Evolutionary conservation across 257 asterid species (phyloP).

Genomic region (Osmanthus fragrans): DNA sequence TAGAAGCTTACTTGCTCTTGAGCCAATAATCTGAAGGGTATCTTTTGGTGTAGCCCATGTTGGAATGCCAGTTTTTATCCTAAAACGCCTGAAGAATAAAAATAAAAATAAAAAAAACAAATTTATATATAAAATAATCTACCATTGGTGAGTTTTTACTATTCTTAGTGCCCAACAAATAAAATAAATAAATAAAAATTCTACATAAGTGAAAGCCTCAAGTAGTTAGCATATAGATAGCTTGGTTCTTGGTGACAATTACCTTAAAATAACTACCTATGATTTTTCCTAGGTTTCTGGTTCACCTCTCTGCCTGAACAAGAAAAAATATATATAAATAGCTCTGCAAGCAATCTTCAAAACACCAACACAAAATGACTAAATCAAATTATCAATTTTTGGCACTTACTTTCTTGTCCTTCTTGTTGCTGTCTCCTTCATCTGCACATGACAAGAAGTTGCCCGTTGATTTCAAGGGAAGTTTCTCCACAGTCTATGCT

Average conservation of each 20-base stretch:
- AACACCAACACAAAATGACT: not conserved
- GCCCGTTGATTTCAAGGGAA: constrained; percentile 19
- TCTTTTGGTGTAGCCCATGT: too few species aligned
- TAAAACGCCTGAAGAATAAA: too few species aligned
- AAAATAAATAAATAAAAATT: not conserved
- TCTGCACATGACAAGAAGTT: constrained; percentile 5
- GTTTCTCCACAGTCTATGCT: constrained; percentile 41
- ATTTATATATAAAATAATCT: too few species aligned
- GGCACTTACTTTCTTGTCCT: constrained; percentile 18
- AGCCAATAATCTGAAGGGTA: too few species aligned
- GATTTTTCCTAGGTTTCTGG: constrained; percentile 33
- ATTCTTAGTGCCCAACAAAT: too few species aligned
- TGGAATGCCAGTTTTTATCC: too few species aligned
- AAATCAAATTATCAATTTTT: constrained; percentile 11
- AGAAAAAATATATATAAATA: constrained; percentile 1
- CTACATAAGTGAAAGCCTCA: constrained; percentile 11
- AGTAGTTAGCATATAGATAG: constrained; percentile 8
- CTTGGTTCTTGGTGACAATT: constrained; percentile 2
- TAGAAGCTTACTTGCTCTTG: too few species aligned
- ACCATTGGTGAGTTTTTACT: too few species aligned
- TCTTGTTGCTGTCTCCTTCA: constrained; percentile 27
- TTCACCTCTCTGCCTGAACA: constrained; percentile 1
- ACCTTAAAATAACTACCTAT: constrained; percentile 22
- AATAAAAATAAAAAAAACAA: too few species aligned
- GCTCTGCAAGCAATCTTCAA: not conserved